Percentiles rank a stretch among this genome's conserved stretches.
Conservation (phyloP, 2,329 filamentous ascomycete species). For the Aspergillus fumigatus region DNA sequence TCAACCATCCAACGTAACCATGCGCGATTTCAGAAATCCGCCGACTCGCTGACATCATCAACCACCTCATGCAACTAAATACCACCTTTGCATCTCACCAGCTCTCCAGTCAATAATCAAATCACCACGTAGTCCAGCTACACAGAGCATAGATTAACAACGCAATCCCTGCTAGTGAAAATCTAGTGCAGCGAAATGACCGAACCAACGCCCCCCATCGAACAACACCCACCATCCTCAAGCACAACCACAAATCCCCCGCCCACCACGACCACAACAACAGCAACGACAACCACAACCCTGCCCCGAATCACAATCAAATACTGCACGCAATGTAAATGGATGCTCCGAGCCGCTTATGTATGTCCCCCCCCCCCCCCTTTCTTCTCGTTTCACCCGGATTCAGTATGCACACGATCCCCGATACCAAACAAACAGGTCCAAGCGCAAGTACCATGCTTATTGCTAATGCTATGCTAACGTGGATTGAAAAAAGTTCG, state of each 20-base stretch:
- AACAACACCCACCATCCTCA: constrained; percentile 4
- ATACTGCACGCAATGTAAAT: constrained; percentile 91
- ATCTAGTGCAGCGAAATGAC: constrained; percentile 7
- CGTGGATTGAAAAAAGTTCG: constrained; percentile 62
- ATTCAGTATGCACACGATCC: not conserved
- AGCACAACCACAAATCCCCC: not conserved
- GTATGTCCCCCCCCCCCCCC: constrained; percentile 46
- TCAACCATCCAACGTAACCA: not conserved
- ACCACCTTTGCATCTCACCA: not conserved
- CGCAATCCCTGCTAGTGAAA: not conserved
- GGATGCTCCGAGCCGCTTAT: constrained; percentile 83
- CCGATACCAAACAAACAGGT: not conserved
- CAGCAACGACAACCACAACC: constrained; percentile 18
- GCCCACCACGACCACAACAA: not conserved
- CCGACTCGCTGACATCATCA: constrained; percentile 29
- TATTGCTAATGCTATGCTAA: not conserved
- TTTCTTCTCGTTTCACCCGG: not conserved
- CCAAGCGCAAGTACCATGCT: not conserved
- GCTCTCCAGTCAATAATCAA: not conserved
- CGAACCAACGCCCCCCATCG: constrained; percentile 13
- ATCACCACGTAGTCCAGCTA: not conserved
- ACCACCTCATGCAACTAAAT: constrained; percentile 6
- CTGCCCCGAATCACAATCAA: constrained; percentile 79
- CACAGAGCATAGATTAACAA: not conserved
- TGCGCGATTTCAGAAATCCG: not conserved